Evolutionary conservation across 2,329 filamentous ascomycete species (phyloP).

Genomic region (Penicillium sp.): DNA sequence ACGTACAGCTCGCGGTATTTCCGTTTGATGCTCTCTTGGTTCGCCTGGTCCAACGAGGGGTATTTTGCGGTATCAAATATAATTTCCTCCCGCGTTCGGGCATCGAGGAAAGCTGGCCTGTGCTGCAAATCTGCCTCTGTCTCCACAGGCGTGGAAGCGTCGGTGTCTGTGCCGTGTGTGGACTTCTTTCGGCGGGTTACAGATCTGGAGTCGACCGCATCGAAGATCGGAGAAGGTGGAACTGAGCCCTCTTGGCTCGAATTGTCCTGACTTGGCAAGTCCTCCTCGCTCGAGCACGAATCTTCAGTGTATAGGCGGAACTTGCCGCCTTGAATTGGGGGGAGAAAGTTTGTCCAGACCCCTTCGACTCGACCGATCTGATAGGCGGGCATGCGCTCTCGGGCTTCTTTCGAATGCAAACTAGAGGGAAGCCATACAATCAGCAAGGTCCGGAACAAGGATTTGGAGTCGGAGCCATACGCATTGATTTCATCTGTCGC

Average conservation of each 20-base stretch:
- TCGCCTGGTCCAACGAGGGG: constrained; percentile 70
- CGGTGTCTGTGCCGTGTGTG: constrained; percentile 22
- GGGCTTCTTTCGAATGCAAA: constrained; percentile 78
- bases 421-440: constrained; percentile 47
- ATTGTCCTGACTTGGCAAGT: constrained; percentile 27
- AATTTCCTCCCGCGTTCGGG: constrained; percentile 72
- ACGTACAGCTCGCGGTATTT: constrained; percentile 81
- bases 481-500: constrained; percentile 91
- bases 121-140: constrained; percentile 30
- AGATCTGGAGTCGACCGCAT: constrained; percentile 47
- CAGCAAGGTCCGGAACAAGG: constrained; percentile 1
- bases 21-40: constrained; percentile 71
- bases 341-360: constrained; percentile 81
- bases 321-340: constrained; percentile 85
- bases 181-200: constrained; percentile 40
- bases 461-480: constrained; percentile 53
- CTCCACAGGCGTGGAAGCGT: constrained; percentile 28
- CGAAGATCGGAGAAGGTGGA: constrained; percentile 60
- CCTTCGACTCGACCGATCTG: constrained; percentile 81
- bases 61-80: constrained; percentile 77
- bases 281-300: constrained; percentile 42
- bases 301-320: constrained; percentile 61
- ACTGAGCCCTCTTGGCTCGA: constrained; percentile 58
- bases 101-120: constrained; percentile 66
- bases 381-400: constrained; percentile 74